Percentiles rank a stretch among this genome's conserved stretches.
Conservation (phyloP, 148 eudicot genomes). For the Cornus suecica region DNA sequence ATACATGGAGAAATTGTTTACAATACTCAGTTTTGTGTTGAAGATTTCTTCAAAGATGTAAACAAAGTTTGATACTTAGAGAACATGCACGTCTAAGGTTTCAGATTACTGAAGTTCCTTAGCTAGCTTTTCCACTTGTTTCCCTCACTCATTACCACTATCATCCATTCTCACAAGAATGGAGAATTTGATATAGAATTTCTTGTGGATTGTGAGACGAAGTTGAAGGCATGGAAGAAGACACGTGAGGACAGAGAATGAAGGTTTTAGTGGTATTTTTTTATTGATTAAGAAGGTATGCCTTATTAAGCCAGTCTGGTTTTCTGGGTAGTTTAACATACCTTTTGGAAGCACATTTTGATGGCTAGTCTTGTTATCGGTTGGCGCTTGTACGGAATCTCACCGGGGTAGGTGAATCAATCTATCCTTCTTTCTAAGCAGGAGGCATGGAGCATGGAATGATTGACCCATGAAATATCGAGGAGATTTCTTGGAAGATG, state of each 20-base stretch:
- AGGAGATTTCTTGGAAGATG: neutral
- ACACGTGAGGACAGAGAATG: neutral
- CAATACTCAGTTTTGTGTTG: neutral
- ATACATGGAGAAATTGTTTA: neutral
- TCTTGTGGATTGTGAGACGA: neutral
- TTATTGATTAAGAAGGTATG: neutral
- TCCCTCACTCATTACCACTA: neutral
- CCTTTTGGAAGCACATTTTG: neutral
- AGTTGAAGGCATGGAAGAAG: neutral
- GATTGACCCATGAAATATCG: neutral
- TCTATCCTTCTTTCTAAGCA: no score
- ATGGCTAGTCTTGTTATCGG: neutral
- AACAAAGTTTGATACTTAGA: neutral
- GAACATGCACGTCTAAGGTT: neutral
- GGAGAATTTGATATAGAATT: neutral
- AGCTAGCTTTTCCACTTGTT: neutral
- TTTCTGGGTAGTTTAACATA: neutral
- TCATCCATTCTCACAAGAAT: neutral
- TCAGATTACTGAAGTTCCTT: neutral
- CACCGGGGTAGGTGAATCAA: no score
- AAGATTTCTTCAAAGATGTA: neutral
- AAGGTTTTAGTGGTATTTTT: neutral
- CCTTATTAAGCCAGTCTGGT: neutral
- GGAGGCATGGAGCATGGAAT: no score
- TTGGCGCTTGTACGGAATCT: no score